Base-by-base conservation (phyloP, 306 rosid species). In the Trifolium repens region DNA sequence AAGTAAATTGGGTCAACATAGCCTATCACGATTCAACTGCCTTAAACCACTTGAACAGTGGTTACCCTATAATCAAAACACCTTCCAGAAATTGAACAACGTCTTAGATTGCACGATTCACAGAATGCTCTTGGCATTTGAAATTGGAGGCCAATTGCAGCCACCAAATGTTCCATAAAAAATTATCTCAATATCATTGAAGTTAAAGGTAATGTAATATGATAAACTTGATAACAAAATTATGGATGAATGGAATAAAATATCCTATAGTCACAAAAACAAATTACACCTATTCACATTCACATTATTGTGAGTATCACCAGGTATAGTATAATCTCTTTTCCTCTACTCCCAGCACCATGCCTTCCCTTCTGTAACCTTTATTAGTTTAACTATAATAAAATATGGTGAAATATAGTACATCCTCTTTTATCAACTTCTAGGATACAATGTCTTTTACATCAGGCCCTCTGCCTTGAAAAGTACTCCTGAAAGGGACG, bases 251-350 rank as follows among this genome's bases (percentile, higher is more conserved):
- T 84, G 79, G 80, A 83, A 86, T 82, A 80, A 87, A 77, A 84
- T 67, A 71, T 72, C 61, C 68, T 40, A 62, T 54, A 71, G 85
- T 80, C 74, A 87, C 85, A 86, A 69, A 22, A 84, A 79, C 88
- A 83, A 83, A 86, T 88, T 85, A 86, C 85, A 91, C 72, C 86
- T 88, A 91, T 89, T 85, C 89, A 89, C 93, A 91, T 89, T 84
- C 86, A 89, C 92, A 91, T 59, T 81, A 76, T 58, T 61, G 82
- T 27, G 83, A 83, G 58, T 54, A 69, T 79, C 69, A 55, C 67
- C 78, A 67, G 78, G 87, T 82, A 89, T 83, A 66, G 78, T 34
- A 86, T 87, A 76, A 78, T 79, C 70, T 75, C 84, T 72, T 68
- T 64, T 79, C 86, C 78, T 69, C 65, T 77, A 61, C 70, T 49